Evolutionary conservation across 176 grass and related monocot species (phyloP), one percentile per base, ranked within the genome.

Genomic region (Carex scoparia): DNA sequence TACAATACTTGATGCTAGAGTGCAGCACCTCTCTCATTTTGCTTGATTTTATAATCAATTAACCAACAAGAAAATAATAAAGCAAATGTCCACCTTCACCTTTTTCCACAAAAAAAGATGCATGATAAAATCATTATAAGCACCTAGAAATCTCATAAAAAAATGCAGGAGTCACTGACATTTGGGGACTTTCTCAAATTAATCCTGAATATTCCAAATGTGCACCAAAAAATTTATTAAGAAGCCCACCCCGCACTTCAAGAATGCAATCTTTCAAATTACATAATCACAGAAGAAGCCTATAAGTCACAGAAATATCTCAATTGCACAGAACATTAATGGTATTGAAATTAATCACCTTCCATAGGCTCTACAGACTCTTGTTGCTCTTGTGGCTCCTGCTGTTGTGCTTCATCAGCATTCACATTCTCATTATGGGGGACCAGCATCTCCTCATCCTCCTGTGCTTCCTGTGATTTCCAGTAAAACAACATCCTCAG

Each of bases 381-480:
- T 92, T 94, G 93, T 46, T 86, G 91, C 78, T 94, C n/a, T 28
- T 69, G 81, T 48, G 89, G 92, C 86, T 94, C 81, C 27, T 83
- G 81, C 30, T 48, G 19, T 27, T 38, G 89, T 1, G 86, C 79
- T 38, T 88, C 80, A 13, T 89, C 89, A 59, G 87, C 86, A 13
- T 90, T 88, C 14, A 84, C 84, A 27, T 91, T 79, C 84, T 97
- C 92, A 76, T 88, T 88, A 67, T 91, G 87, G 13, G 94, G 90
- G 71, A 94, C 90, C 40, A 97, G 87, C 86, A 94, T 94, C 89
- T 94, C 92, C 81, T 90, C 92, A 56, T 94, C 92, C 89, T 93
- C 89, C 61, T 86, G 94, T 89, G 91, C 89, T 68, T 69, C 64
- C 72, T 85, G 58, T 44, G 58, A 62, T 40, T 62, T 19, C 37